These are phyloP conservation scores for Blastomyces emzantsi DNA, from an alignment of 2,329 filamentous ascomycete genomes.

Conservation along the genomic window DNA sequence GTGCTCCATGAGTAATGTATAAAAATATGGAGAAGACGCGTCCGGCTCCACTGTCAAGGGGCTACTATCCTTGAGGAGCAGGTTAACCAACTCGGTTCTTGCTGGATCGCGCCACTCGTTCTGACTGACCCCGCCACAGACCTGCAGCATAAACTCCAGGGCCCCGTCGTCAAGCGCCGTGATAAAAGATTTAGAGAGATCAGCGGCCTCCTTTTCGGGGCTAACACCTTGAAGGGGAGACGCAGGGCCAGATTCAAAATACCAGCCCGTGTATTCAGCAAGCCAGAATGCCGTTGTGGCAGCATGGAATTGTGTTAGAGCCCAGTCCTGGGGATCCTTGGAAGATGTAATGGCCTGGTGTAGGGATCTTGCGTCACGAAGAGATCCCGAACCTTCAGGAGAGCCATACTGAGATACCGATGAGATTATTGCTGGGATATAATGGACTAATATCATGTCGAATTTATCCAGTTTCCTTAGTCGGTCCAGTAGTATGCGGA, in stretches of 20 bases:
- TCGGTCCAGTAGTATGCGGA: conserved; percentile 58
- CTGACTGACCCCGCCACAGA: conserved; percentile 71
- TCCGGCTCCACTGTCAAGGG: conserved; percentile 58
- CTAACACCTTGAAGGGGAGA: conserved; percentile 54
- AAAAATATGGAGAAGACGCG: conserved; percentile 63
- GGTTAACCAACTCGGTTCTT: conserved; percentile 69
- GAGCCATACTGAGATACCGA: conserved; percentile 73
- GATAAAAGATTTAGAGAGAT: conserved; percentile 63
- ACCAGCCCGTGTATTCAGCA: conserved; percentile 85
- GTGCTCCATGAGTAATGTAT: conserved; percentile 63
- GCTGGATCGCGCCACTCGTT: conserved; percentile 83
- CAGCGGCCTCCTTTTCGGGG: conserved; percentile 56
- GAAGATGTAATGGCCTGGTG: conserved; percentile 59
- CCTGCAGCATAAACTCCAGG: conserved; percentile 80
- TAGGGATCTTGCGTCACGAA: conserved; percentile 61
- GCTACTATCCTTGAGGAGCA: conserved; percentile 72
- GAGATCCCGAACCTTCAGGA: conserved; percentile 57
- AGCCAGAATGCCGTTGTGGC: conserved; percentile 79
- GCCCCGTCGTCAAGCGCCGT: conserved; percentile 77
- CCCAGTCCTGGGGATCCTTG: conserved; percentile 61
- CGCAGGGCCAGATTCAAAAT: conserved; percentile 60
- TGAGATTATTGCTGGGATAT: conserved; percentile 68
- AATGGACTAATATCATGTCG: conserved; percentile 65
- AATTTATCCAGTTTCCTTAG: conserved; percentile 67
- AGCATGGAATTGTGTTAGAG: conserved; percentile 65